Evolutionary conservation across 2,329 filamentous ascomycete species (phyloP).

Genomic region (Colletotrichum lupini): DNA sequence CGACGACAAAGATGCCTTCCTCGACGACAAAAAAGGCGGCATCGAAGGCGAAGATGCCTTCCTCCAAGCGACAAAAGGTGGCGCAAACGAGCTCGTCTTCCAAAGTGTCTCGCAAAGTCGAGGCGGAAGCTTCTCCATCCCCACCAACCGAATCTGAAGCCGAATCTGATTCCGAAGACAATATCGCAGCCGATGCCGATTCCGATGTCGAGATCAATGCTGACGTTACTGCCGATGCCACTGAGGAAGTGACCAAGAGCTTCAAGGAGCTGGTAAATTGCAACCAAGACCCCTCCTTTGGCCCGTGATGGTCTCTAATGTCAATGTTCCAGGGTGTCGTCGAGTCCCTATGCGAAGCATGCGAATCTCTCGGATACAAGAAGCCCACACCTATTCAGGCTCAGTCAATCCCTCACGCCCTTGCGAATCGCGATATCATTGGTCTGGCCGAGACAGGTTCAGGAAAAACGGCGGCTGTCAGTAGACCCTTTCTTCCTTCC

Average conservation of each 20-base stretch:
- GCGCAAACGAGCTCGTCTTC: slow-evolving; percentile 4
- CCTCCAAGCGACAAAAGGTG: slow-evolving; percentile 18
- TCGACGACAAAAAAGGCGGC: slow-evolving; percentile 12
- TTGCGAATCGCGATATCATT: slow-evolving; percentile 87
- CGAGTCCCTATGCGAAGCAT: slow-evolving; percentile 90
- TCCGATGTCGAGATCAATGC: neutral
- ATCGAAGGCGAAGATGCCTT: slow-evolving; percentile 15
- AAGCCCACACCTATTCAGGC: slow-evolving; percentile 89
- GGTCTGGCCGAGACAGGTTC: slow-evolving; percentile 94
- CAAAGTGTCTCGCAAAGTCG: neutral
- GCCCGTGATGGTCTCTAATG: slow-evolving; percentile 18
- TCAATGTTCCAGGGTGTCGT: slow-evolving; percentile 73
- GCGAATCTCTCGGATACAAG: slow-evolving; percentile 83
- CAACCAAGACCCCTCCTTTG: neutral
- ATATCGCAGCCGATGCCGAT: slow-evolving; percentile 36
- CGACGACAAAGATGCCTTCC: slow-evolving; percentile 5
- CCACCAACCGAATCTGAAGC: slow-evolving; percentile 20
- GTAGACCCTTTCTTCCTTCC: neutral
- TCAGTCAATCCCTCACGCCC: slow-evolving; percentile 83
- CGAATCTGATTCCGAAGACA: slow-evolving; percentile 12
- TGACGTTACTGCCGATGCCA: slow-evolving; percentile 42
- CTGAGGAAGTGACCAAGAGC: slow-evolving; percentile 59
- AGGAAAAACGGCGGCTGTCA: slow-evolving; percentile 87
- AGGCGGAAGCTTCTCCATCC: slow-evolving; percentile 8
- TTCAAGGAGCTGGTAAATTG: slow-evolving; percentile 71